Percentiles rank a stretch among this genome's conserved stretches.
Evolutionary conservation across 73 alveolate species (phyloP).

Genomic region (Blepharisma japonicum): DNA sequence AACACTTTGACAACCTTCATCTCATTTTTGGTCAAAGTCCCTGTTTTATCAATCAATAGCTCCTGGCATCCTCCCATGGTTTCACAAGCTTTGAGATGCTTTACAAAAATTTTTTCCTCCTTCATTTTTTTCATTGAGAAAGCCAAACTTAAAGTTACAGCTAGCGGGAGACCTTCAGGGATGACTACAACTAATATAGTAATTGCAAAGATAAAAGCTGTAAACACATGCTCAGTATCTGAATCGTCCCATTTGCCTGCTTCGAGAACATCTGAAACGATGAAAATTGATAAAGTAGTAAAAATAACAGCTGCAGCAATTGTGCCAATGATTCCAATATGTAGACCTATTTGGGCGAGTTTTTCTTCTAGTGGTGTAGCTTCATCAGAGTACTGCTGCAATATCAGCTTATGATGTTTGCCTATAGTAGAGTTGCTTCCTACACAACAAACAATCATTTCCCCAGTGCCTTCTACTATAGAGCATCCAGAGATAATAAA

Average conservation of each 20-base stretch:
- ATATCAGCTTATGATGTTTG: slow-evolving; percentile 53
- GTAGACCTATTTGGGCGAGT: slow-evolving; percentile 89
- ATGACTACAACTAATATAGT: slow-evolving; percentile 75
- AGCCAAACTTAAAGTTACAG: slow-evolving; percentile 67
- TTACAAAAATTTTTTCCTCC: slow-evolving; percentile 61
- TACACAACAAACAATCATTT: slow-evolving; percentile 87
- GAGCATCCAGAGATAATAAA: slow-evolving; percentile 80
- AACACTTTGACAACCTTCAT: slow-evolving; percentile 55
- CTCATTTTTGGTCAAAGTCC: slow-evolving; percentile 64
- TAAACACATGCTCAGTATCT: slow-evolving; percentile 35
- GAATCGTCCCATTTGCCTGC: slow-evolving; percentile 40
- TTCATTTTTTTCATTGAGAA: slow-evolving; percentile 68
- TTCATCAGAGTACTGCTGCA: slow-evolving; percentile 50
- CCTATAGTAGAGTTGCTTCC: slow-evolving; percentile 83
- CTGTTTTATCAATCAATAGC: slow-evolving; percentile 74
- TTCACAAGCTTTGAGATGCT: slow-evolving; percentile 76
- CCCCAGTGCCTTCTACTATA: slow-evolving; percentile 84
- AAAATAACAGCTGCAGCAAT: slow-evolving; percentile 82
- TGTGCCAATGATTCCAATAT: slow-evolving; percentile 82
- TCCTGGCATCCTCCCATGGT: slow-evolving; percentile 86
- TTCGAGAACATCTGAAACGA: slow-evolving; percentile 59
- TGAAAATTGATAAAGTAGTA: slow-evolving; percentile 51
- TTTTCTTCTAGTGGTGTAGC: slow-evolving; percentile 92
- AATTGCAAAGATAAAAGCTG: slow-evolving; percentile 64
- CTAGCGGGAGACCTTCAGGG: slow-evolving; percentile 74